Conservation (phyloP, 2,329 filamentous ascomycete genomes). For the Ramichloridium luteum region DNA sequence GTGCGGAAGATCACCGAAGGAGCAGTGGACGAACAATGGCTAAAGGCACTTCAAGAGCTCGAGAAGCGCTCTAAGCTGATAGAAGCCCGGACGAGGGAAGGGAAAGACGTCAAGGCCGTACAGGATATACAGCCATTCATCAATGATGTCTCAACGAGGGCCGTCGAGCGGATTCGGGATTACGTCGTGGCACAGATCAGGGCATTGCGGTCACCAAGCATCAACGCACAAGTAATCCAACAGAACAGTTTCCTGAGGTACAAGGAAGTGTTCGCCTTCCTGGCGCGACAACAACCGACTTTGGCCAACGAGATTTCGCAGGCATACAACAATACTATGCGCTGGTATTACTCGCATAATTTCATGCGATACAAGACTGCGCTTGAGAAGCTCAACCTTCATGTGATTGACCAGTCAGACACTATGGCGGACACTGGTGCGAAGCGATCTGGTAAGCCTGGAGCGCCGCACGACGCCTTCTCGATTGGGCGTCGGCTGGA, state of each 20-base stretch:
- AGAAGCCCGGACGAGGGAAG: constrained; percentile 51
- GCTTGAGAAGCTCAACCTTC: constrained; percentile 72
- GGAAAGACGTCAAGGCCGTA: constrained; percentile 58
- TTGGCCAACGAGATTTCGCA: constrained; percentile 81
- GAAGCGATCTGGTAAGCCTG: constrained; percentile 14
- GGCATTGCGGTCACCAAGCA: constrained; percentile 81
- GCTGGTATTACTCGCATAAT: constrained; percentile 92
- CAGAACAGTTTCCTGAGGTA: constrained; percentile 82
- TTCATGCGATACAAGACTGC: constrained; percentile 80
- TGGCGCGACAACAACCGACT: constrained; percentile 68
- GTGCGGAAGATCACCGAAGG: constrained; percentile 81
- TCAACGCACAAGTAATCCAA: constrained; percentile 94
- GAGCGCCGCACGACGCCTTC: constrained; percentile 61
- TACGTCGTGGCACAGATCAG: constrained; percentile 93
- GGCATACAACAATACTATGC: constrained; percentile 96
- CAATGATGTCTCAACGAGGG: constrained; percentile 73
- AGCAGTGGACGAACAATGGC: constrained; percentile 78
- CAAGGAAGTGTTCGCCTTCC: constrained; percentile 76
- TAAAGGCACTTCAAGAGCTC: constrained; percentile 69
- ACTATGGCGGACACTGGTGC: constrained; percentile 55
- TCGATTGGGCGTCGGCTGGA: constrained; percentile 79
- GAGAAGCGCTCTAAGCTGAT: constrained; percentile 65
- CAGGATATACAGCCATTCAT: constrained; percentile 77
- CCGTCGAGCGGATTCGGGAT: constrained; percentile 86
- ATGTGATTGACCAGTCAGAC: constrained; percentile 71